Conservation (phyloP, 1,139 yeast species). For the Candida labiduridarum region DNA sequence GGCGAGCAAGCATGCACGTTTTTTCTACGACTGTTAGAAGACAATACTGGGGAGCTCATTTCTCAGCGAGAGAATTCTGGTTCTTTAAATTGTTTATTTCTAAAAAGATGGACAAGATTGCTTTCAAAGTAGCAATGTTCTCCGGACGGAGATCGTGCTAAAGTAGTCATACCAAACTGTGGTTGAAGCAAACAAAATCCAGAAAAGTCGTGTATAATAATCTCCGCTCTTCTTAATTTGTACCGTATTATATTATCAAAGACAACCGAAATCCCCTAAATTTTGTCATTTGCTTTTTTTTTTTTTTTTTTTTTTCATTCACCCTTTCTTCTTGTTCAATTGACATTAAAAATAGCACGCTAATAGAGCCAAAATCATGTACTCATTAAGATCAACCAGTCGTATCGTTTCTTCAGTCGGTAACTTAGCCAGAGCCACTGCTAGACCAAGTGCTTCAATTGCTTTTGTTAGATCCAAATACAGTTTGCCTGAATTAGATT, state of each 20-base stretch:
- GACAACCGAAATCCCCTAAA: not conserved
- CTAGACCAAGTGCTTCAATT: conserved; percentile 14
- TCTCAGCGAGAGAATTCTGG: no score
- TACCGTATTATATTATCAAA: not conserved
- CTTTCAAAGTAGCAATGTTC: no score
- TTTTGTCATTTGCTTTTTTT: not conserved
- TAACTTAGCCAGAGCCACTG: conserved; percentile 16
- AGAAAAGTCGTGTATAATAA: no score
- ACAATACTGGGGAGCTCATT: no score
- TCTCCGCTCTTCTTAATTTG: no score
- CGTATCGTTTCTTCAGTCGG: conserved; percentile 17
- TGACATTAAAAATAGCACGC: not conserved
- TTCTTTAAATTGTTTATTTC: no score
- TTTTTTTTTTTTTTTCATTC: not conserved
- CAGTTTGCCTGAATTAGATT: conserved; percentile 82
- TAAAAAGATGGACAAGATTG: no score
- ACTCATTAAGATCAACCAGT: conserved; percentile 22
- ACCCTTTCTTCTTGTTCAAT: not conserved
- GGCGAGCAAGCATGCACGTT: no score
- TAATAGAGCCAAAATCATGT: conserved; percentile 9
- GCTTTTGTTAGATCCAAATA: conserved; percentile 61
- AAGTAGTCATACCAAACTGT: no score
- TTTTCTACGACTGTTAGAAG: no score
- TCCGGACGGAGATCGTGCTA: no score
- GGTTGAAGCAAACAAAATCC: no score